Conservation (phyloP, 768 basidiomycete genomes). For the Asterophora lycoperdoides region DNA sequence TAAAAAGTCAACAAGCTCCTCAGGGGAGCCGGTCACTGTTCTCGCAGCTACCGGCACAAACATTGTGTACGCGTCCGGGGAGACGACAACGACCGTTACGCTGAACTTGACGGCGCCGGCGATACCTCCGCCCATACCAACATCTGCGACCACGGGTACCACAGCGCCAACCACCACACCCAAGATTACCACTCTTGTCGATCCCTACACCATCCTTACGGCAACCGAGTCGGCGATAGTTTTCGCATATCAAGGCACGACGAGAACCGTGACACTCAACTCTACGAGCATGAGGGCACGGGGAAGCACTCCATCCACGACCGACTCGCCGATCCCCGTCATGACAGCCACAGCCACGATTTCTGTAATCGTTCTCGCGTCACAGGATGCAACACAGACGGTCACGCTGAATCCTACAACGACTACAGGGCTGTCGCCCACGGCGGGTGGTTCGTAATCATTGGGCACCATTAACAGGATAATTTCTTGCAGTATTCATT, state of each 20-base stretch:
- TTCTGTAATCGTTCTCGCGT: slow-evolving; percentile 8
- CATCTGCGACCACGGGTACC: neutral
- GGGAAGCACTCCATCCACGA: neutral
- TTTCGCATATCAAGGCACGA: neutral
- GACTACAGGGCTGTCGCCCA: neutral
- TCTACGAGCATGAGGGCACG: neutral
- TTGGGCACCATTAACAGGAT: too few species aligned
- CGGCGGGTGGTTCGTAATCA: neutral
- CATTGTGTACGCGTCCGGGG: slow-evolving; percentile 10
- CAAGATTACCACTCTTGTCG: neutral
- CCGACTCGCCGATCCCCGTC: slow-evolving; percentile 6
- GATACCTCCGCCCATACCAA: neutral
- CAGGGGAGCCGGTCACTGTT: slow-evolving; percentile 10
- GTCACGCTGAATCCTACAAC: neutral
- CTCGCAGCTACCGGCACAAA: slow-evolving; percentile 10
- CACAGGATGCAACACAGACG: slow-evolving; percentile 6
- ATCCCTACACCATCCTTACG: neutral
- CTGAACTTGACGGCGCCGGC: slow-evolving; percentile 4
- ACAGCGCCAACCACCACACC: neutral
- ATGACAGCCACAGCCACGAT: slow-evolving; percentile 7
- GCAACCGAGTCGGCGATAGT: neutral
- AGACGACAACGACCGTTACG: slow-evolving; percentile 8
- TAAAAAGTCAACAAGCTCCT: neutral
- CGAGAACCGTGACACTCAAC: neutral
- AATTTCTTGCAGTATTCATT: too few species aligned